Conservation (phyloP, 2,329 filamentous ascomycete genomes). For the Aspergillus jensenii region DNA sequence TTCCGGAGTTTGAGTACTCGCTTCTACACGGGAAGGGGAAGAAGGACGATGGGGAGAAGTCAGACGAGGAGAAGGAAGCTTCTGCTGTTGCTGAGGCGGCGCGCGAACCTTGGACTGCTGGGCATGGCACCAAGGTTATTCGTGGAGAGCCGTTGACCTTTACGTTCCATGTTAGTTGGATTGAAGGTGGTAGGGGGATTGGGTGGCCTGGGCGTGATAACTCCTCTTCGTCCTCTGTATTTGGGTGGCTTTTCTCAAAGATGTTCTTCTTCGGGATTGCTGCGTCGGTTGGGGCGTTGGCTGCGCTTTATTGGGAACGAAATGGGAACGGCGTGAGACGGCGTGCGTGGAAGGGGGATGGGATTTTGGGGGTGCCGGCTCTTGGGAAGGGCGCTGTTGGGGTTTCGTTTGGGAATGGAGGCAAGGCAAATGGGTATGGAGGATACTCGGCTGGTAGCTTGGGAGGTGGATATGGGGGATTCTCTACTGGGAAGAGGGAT, state of each 20-base stretch:
- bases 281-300: constrained; percentile 34
- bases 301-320: constrained; percentile 40
- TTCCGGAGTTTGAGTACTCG: constrained; percentile 65
- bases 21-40: constrained; percentile 4
- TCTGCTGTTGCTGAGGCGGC: constrained; percentile 43
- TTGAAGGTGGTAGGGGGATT: constrained; percentile 41
- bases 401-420: constrained; percentile 54
- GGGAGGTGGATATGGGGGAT: constrained; percentile 34
- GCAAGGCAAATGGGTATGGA: constrained; percentile 56
- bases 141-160: constrained; percentile 84
- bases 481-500: constrained; percentile 43
- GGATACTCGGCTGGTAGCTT: constrained; percentile 47
- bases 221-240: constrained; percentile 5
- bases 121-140: constrained; percentile 64
- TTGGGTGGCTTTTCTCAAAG: constrained; percentile 27
- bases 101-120: constrained; percentile 49
- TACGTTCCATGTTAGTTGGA: constrained; percentile 78
- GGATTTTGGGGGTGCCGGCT: constrained; percentile 47
- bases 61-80: constrained; percentile 40
- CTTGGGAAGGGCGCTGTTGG: constrained; percentile 49
- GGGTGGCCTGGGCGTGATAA: constrained; percentile 28
- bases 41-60: constrained; percentile 12
- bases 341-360: constrained; percentile 46
- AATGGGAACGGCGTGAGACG: constrained; percentile 22
- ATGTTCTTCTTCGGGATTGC: constrained; percentile 38